A percentile compares a stretch with the other conserved stretches of the same genome.
These are phyloP conservation scores for Pyrenula massariospora DNA, from an alignment of 495 filamentous ascomycete genomes.

Conservation along the genomic window DNA sequence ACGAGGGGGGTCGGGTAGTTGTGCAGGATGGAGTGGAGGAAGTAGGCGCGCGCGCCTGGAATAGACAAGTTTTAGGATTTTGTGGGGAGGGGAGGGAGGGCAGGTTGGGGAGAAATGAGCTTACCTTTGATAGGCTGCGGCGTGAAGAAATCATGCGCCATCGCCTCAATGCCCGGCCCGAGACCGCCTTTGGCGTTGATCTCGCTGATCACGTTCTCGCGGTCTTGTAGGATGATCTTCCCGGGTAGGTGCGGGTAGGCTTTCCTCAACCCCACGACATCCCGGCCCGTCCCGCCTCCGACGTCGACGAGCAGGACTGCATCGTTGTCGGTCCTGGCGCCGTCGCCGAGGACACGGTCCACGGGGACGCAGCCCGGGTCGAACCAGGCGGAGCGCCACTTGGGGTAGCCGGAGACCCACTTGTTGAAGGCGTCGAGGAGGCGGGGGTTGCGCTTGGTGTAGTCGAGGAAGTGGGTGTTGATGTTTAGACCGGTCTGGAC, in stretches of 20 bases:
- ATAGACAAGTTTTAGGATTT: too few relatives aligned
- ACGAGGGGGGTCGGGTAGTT: conserved; percentile 31
- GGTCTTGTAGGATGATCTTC: conserved; percentile 12
- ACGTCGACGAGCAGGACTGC: conserved; percentile 38
- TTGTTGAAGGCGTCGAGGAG: conserved; percentile 30
- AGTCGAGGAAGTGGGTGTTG: conserved; percentile 22
- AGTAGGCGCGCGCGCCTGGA: conserved; percentile 29
- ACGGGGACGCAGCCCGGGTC: conserved; percentile 38
- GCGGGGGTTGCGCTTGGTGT: conserved; percentile 13
- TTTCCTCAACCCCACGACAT: conserved; percentile 28
- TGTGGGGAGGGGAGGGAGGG: too few relatives aligned
- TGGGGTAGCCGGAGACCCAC: conserved; percentile 37
- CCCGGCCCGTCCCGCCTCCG: conserved; percentile 38
- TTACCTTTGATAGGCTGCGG: conserved; percentile 22
- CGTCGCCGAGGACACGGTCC: conserved; percentile 18
- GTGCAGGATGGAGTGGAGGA: conserved; percentile 31
- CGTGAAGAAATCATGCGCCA: conserved; percentile 17
- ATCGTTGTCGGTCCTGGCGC: conserved; percentile 3
- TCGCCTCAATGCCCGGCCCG: conserved; percentile 6
- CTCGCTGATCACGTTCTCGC: conserved; percentile 8
- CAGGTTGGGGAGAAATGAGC: neutral
- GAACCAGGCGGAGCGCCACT: conserved; percentile 39
- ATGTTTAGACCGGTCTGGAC: conserved; percentile 23
- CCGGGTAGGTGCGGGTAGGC: conserved; percentile 7
- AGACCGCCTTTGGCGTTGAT: neutral